Conservation (phyloP, 306 rosid genomes). For the Malus sylvestris region DNA sequence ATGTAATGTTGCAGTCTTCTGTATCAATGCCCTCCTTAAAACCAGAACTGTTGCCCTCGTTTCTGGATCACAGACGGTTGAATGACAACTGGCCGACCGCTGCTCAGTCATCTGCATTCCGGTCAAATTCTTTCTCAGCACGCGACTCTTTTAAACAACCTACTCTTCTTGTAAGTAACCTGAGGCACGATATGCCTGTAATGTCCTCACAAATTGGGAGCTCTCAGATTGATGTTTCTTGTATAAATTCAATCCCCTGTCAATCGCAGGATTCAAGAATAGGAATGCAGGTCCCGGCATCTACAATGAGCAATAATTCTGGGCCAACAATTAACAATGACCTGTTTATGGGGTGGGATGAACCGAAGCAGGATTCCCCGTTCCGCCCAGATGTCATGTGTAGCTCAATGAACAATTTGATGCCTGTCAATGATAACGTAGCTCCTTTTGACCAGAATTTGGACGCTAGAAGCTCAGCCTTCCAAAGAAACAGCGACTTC, state of each 20-base stretch:
- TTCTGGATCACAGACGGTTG: constrained; percentile 46
- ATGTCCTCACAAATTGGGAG: constrained; percentile 35
- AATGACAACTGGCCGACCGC: constrained; percentile 50
- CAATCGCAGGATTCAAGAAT: constrained; percentile 37
- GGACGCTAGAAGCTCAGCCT: constrained; percentile 24
- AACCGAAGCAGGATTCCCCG: constrained; percentile 40
- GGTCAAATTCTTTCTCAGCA: constrained; percentile 37
- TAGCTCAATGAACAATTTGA: constrained; percentile 42
- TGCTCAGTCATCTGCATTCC: constrained; percentile 52
- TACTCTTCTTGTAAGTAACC: constrained; percentile 22
- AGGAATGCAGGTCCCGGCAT: constrained; percentile 37
- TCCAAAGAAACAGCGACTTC: constrained; percentile 40
- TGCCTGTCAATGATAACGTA: constrained; percentile 41
- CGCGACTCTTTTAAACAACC: constrained; percentile 36
- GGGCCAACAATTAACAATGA: constrained; percentile 32
- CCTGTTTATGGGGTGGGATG: constrained; percentile 58
- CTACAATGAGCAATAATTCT: constrained; percentile 21
- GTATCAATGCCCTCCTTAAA: constrained; percentile 37
- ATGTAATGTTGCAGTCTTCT: constrained; percentile 34
- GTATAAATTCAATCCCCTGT: constrained; percentile 34
- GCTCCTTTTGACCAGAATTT: constrained; percentile 33
- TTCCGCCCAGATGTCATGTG: constrained; percentile 36
- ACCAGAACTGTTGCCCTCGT: constrained; percentile 40
- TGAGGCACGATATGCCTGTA: constrained; percentile 32
- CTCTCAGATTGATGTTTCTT: constrained; percentile 33